Evolutionary conservation across 2,329 filamentous ascomycete genomes (phyloP).

Genomic region (Penicillium sp.): DNA sequence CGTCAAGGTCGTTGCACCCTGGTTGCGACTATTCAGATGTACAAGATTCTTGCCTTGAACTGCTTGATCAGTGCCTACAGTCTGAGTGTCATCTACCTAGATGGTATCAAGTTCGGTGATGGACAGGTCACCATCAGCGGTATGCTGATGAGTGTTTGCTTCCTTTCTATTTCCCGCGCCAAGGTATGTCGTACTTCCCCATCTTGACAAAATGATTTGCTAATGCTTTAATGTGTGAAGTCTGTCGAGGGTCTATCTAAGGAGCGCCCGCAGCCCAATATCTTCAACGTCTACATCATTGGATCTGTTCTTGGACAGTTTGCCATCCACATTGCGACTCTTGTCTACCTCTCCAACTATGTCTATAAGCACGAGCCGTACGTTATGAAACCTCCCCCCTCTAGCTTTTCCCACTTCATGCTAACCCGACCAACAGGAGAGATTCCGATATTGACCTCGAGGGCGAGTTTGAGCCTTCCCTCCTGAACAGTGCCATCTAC

Average conservation of each 20-base stretch:
- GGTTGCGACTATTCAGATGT: conserved; percentile 99
- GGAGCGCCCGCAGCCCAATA: conserved; percentile 95
- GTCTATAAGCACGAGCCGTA: conserved; percentile 84
- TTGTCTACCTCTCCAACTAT: conserved; percentile 89
- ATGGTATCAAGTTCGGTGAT: conserved; percentile 98
- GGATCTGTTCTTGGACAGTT: conserved; percentile 97
- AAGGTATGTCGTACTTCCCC: conserved; percentile 53
- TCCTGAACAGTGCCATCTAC: conserved; percentile 96
- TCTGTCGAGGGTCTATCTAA: conserved; percentile 94
- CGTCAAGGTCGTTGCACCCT: conserved; percentile 96
- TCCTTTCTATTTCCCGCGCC: conserved; percentile 95
- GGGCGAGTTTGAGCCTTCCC: conserved; percentile 86
- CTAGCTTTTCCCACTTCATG: conserved; percentile 24
- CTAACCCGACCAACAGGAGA: conserved; percentile 43
- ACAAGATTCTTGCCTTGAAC: conserved; percentile 98
- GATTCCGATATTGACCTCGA: conserved; percentile 76
- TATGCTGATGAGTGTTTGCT: conserved; percentile 99
- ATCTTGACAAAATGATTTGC: neutral
- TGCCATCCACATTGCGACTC: conserved; percentile 86
- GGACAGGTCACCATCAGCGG: conserved; percentile 97
- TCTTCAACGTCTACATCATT: conserved; percentile 99
- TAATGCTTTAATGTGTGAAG: conserved; percentile 32
- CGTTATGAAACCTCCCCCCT: conserved; percentile 39
- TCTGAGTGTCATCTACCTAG: conserved; percentile 90
- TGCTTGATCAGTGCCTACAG: conserved; percentile 98